Evolutionary conservation across 805 yeast species (phyloP), one percentile per base, ranked within the genome.

Genomic region (Wickerhamiella shivajii): DNA sequence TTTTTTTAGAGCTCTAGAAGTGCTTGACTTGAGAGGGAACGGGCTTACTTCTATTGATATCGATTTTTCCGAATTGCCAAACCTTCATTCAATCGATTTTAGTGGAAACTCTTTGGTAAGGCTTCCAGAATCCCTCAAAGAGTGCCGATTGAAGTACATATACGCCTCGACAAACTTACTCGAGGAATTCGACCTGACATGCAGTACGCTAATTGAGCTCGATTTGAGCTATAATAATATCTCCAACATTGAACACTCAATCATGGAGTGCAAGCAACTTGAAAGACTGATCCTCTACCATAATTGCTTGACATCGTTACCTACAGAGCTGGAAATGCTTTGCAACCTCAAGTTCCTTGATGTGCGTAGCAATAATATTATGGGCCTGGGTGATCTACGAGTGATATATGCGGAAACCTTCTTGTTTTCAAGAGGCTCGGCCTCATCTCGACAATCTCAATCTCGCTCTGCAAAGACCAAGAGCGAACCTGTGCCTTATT

Each of bases 191-290:
- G 69, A 31, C 59, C 78, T 37, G 56, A 64, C 52, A 56, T 78
- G 50, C 50, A 59, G 32, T 2, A 59, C 63, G 33, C 57, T 77
- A 41, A 66, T 67, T 36, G 53, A 66, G 5, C 55, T 90, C 42
- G 84, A 85, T 49, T 57, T 92, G 32, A 74, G 93, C 5, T 83
- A 93, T 5, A 90, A 92, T 51, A 60, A 67, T 24, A 56, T 78
- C 43, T 61, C 61, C 23, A 50, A 44, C 9, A 64, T 73, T 32
- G 80, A 81, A 1, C 63, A 39, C 33, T 67, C 76, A 2, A 59
- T 87, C 13, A 70, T 71, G 42, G 63, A 67, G 16, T 62, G 87
- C 40, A 49, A 61, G 0, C 67, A 66, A 33, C 62, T 87, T 34
- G 57, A 61, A 27, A 76, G 75, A 34, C 61, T 90, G 41, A 92